phyloP scores from a whole-genome alignment of 225 moss, liverwort and hornwort genomes.

The Lunularia cruciata region DNA sequence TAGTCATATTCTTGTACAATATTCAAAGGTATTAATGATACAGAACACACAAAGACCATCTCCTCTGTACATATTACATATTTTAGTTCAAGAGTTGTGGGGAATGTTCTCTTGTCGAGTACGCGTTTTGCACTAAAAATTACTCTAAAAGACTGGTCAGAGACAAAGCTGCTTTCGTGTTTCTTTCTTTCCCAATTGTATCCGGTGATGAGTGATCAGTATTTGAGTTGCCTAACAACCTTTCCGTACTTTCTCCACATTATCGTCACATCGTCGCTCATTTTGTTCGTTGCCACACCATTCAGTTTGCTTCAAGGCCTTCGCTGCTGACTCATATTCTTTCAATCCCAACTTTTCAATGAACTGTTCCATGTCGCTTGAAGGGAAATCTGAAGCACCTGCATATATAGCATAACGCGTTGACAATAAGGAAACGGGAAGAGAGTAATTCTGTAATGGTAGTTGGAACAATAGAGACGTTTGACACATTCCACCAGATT shows the following conservation, averaged over 20 bases:
- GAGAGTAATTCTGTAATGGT: not conserved
- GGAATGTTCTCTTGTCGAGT: too few species aligned
- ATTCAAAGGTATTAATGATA: too few species aligned
- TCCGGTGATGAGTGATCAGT: too few species aligned
- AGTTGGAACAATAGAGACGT: not conserved
- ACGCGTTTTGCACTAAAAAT: too few species aligned
- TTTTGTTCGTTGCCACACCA: slow-evolving; percentile 26
- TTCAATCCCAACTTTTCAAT: slow-evolving; percentile 29
- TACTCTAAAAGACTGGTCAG: too few species aligned
- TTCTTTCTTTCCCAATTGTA: too few species aligned
- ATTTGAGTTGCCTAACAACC: slow-evolving; percentile 34
- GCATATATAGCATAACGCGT: not conserved
- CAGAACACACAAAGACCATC: too few species aligned
- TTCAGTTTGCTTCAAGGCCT: slow-evolving; percentile 20
- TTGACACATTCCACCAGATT: not conserved
- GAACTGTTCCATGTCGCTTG: slow-evolving; percentile 8
- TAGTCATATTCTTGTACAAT: too few species aligned
- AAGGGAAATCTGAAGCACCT: slow-evolving; percentile 14
- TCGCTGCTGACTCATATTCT: slow-evolving; percentile 25
- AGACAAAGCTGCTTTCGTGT: too few species aligned
- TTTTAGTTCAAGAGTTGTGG: too few species aligned
- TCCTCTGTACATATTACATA: too few species aligned
- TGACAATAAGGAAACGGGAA: not conserved
- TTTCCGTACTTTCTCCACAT: slow-evolving; percentile 2
- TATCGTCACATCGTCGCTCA: slow-evolving; percentile 14